Percentiles rank a stretch among this genome's conserved stretches.
phyloP scores from a whole-genome alignment of 2,329 filamentous ascomycete genomes.

The Paraconiothyrium brasiliense region DNA sequence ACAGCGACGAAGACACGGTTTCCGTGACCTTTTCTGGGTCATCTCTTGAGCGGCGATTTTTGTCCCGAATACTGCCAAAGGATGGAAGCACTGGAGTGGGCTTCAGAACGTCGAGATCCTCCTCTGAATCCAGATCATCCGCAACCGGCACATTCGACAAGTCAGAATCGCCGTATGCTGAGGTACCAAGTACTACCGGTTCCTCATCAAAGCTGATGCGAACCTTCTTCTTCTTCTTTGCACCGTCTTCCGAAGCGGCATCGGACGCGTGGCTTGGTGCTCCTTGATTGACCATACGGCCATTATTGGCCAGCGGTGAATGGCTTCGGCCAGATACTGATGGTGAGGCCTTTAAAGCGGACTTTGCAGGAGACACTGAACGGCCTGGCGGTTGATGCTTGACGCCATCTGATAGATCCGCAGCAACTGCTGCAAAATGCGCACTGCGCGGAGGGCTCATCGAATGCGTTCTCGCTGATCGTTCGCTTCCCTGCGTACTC shows the following conservation, averaged over 20 bases:
- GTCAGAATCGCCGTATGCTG: constrained; percentile 35
- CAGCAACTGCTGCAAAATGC: constrained; percentile 69
- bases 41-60: constrained; percentile 60
- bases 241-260: constrained; percentile 57
- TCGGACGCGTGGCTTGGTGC: constrained; percentile 66
- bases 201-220: constrained; percentile 83
- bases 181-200: constrained; percentile 64
- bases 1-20: constrained; percentile 51
- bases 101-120: constrained; percentile 74
- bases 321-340: constrained; percentile 58
- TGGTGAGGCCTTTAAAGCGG: constrained; percentile 74
- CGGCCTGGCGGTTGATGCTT: constrained; percentile 75
- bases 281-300: constrained; percentile 55
- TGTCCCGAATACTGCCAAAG: constrained; percentile 77
- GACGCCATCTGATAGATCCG: constrained; percentile 61
- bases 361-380: constrained; percentile 79
- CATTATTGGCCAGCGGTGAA: constrained; percentile 62
- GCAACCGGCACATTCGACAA: constrained; percentile 47
- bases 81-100: constrained; percentile 77
- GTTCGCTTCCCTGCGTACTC: constrained; percentile 29
- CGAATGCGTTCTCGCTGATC: constrained; percentile 50
- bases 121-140: constrained; percentile 60
- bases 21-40: constrained; percentile 63
- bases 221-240: constrained; percentile 62
- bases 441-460: constrained; percentile 73